These are phyloP conservation scores for Pseudomassariella vexata DNA, from an alignment of 2,329 filamentous ascomycete species.

Conservation along the genomic window DNA sequence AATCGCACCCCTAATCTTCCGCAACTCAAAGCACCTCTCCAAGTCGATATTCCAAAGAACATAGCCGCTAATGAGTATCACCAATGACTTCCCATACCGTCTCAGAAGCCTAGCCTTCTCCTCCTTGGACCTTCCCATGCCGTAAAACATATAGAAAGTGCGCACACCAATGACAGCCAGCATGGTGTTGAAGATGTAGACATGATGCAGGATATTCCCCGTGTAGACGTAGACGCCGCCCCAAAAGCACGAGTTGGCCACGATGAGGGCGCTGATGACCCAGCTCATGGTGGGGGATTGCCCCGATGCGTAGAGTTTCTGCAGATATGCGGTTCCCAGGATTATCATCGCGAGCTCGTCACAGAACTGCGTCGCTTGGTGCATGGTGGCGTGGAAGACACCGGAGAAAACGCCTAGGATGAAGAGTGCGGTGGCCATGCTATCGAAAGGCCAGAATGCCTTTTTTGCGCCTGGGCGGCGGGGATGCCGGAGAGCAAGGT, in stretches of 20 bases:
- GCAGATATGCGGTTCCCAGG: slow-evolving; percentile 44
- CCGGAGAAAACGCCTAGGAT: slow-evolving; percentile 36
- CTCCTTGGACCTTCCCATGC: slow-evolving; percentile 21
- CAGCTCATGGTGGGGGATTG: slow-evolving; percentile 28
- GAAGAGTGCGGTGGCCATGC: slow-evolving; percentile 34
- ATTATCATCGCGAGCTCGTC: slow-evolving; percentile 57
- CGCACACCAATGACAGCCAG: slow-evolving; percentile 26
- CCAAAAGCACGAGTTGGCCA: slow-evolving; percentile 33
- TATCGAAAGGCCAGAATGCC: too few relatives aligned
- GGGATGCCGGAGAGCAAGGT: too few relatives aligned
- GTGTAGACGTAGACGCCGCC: slow-evolving; percentile 36
- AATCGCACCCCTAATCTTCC: slow-evolving; percentile 33
- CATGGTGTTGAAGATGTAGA: slow-evolving; percentile 28
- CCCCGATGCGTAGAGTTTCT: slow-evolving; percentile 39
- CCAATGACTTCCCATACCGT: slow-evolving; percentile 22
- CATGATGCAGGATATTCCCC: slow-evolving; percentile 37
- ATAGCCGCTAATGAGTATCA: slow-evolving; percentile 38
- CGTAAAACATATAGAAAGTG: slow-evolving; percentile 28
- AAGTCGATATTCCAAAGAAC: slow-evolving; percentile 54
- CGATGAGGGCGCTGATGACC: slow-evolving; percentile 30
- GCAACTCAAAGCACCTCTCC: slow-evolving; percentile 43
- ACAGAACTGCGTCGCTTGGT: slow-evolving; percentile 35
- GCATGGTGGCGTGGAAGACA: slow-evolving; percentile 38
- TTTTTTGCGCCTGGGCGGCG: too few relatives aligned
- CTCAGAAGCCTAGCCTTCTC: slow-evolving; percentile 19